Base-by-base conservation (phyloP, 1,284 basidiomycete species). In the Coniophora puteana region DNA sequence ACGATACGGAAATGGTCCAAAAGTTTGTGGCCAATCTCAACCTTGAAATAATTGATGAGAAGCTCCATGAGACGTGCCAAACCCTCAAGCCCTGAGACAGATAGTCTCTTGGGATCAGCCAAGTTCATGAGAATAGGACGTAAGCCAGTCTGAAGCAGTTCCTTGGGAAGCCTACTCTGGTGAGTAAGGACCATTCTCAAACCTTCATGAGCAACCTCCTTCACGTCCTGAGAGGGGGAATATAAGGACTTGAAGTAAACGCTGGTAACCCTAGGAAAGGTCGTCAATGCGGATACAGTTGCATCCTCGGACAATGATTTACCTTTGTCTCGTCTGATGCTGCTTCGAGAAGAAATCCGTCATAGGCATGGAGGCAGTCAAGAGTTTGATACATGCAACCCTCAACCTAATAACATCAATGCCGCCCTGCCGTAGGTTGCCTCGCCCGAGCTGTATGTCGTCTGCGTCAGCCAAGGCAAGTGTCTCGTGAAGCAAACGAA, bases 201-300 rank as follows among this genome's bases (percentile, higher is more conserved):
- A 37, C 93, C 93, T 51, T 95, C 90, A 55, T 98, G 93, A 1
- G 96, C 94, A 8, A 93, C 93, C 52, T 95, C 86, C 54, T 98
- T 97, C 47, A 99, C 89, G 57, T 97, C 93, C 11, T 83, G 75
- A n/a, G 86, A 89, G 16, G 84, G 76, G 4, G 94, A 96, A 65
- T 99, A 99, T 32, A 99, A 76, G 12, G 95, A 94, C 67, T 99
- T 99, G 79, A 99, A 99, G 69, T 99, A 99, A 16, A 98, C 91
- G 23, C 89, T 77, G 18, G 93, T 96, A 27, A 98, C 89, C 51
- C 92, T 93, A 43, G 3, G 44, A 37, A 28, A 17, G 40, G 41
- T 24, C 41, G 21, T 41, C 38, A 47, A 29, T 35, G 26, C 52
- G 22, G 45, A 45, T 27, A 40, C 35, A 38, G 26, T 33, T 30